Evolutionary conservation across 1,284 basidiomycete species (phyloP), one percentile per base, ranked within the genome.

Genomic region (Cryptococcus jaspeensis): DNA sequence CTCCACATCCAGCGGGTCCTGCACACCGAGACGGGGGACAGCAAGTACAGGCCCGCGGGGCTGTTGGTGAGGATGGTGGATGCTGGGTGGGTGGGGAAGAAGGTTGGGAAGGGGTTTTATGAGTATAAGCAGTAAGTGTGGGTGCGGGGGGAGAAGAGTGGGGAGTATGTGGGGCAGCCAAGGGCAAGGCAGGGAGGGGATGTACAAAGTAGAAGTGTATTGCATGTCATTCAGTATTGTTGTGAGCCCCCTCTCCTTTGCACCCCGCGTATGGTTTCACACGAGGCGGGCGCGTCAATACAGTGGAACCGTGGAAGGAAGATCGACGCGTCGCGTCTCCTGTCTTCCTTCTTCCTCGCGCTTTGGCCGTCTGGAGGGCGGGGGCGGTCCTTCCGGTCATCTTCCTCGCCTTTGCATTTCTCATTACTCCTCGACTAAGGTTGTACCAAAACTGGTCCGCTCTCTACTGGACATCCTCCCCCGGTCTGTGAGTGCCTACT

Each of bases 51-150:
- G n/a, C 93, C 94, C 0, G 88, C 89, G 52, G 84, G 94, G 22
- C 81, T 98, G 23, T 82, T 98, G 11, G 89, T 92, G 65, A 83
- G 92, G 37, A 97, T 97, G 94, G 94, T 98, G 9, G 91, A 97
- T 73, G 95, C 94, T 16, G 89, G 90, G 40, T 97, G 91, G 90
- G 82, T 88, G 55, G 94, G 94, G n/a, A 88, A 84, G 81, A 97
- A 77, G 63, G 57, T 53, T 13, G 74, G 73, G 20, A 89, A 87
- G 73, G 90, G 90, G 25, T 93, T 95, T 77, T 95, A 94, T 70
- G 88, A 92, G 58, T 81, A 80, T 60, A 42, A 9, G 4, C 23
- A 9, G 41, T 43, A n/a, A 20, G 3, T 41, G 13, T 41, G 39
- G 39, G 5, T 41, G 39, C 16, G 39, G 16, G 39, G 39, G 12